A percentile compares a stretch with the other conserved stretches of the same genome.
These are phyloP conservation scores for Citropsis articulata DNA, from an alignment of 345 rosid genomes.

Conservation along the genomic window DNA sequence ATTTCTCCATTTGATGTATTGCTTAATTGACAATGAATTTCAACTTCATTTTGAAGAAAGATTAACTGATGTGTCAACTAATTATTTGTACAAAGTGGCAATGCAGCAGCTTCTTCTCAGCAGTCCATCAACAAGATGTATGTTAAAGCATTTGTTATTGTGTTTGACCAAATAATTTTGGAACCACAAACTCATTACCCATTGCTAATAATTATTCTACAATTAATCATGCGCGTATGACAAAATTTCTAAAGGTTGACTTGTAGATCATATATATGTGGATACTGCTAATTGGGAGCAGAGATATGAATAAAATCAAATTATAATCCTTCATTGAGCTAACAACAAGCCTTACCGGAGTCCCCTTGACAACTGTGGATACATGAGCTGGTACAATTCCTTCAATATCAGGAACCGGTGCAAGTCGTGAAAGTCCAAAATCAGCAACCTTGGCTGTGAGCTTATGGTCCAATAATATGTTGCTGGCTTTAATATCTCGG, in stretches of 20 bases:
- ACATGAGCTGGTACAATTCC: slow-evolving; percentile 67
- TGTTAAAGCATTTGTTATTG: not conserved
- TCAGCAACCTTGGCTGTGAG: slow-evolving; percentile 92
- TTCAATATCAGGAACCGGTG: slow-evolving; percentile 76
- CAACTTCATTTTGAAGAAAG: not conserved
- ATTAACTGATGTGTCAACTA: not conserved
- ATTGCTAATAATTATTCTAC: not conserved
- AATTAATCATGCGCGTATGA: not conserved
- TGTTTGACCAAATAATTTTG: not conserved
- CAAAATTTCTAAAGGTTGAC: not conserved
- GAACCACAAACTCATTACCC: not conserved
- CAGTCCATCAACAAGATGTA: not conserved
- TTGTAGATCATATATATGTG: not conserved
- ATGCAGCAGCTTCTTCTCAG: not conserved
- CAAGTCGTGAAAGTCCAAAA: slow-evolving; percentile 91
- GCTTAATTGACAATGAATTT: not conserved
- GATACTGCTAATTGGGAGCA: not conserved
- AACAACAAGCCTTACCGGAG: slow-evolving; percentile 56
- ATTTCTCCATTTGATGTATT: not conserved
- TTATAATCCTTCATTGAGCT: not conserved
- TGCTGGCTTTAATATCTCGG: slow-evolving; percentile 93
- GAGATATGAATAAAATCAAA: not conserved
- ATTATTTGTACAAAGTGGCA: not conserved
- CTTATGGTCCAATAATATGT: slow-evolving; percentile 69
- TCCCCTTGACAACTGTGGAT: slow-evolving; percentile 90